Base-by-base conservation (phyloP, 805 yeast genomes). In the Yamadazyma nakazawae region DNA sequence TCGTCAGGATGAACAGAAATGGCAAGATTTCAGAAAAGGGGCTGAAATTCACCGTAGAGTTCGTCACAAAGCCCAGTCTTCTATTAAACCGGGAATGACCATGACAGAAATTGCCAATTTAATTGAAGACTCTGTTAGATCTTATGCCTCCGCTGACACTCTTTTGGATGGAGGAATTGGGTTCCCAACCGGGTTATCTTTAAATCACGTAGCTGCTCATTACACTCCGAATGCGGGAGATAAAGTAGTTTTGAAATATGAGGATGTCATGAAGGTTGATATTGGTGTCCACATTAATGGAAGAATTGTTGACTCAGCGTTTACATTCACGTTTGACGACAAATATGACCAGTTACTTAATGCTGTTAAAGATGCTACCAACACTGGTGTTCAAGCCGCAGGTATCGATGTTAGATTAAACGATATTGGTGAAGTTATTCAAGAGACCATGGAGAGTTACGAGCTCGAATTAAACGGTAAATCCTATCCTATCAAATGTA, bases 171-270 rank as follows among this genome's bases (percentile, higher is more conserved):
- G 89, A 14, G 99, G 99, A 34, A 81, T 91, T 58, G 99, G 98
- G 5, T 94, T 94, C 77, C 99, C 99, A 42, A 90, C 97, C n/a
- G 99, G 99, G 49, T 78, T 94, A 34, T 88, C 96, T 1, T 67
- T 92, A 53, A 94, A 94, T 68, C 87, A 90, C 61, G 84, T 89
- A 61, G 99, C 99, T 21, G 99, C 99, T 0, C 99, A 94, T 64
- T 94, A 90, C 68, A 92, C 98, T 0, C 99, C 99, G 12, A 94
- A 94, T 68, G 85, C 92, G 5, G 96, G 96, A 11, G 99, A 94
- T 64, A 88, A 82, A 58, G 78, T 88, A 6, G 85, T 86, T 1
- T 72, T 94, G 55, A 73, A 78, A 50, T 81, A 89, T 58, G 96
- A 88, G 50, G 99, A 94, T 65, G 97, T 94, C 40, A 81, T 94